Percentiles rank a stretch among this genome's conserved stretches.
phyloP scores from a whole-genome alignment of 2,329 filamentous ascomycete genomes.

The Neoscytalidium dimidiatum region DNA sequence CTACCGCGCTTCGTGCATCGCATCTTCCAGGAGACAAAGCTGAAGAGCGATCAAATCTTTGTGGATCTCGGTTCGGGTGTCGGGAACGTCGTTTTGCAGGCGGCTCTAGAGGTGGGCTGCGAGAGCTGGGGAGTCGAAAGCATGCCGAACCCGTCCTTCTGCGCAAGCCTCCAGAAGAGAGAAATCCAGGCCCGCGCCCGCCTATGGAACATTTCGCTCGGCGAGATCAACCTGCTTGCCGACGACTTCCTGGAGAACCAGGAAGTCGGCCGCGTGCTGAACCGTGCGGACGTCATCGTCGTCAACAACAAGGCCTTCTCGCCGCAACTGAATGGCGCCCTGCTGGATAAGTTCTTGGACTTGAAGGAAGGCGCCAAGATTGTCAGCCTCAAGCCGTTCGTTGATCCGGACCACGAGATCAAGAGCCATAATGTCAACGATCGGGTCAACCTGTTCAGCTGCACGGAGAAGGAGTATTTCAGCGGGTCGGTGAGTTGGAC shows the following conservation, averaged over 20 bases:
- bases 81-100: slow-evolving; percentile 92
- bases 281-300: slow-evolving; percentile 88
- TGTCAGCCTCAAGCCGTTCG: slow-evolving; percentile 89
- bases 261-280: slow-evolving; percentile 70
- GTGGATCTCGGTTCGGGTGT: slow-evolving; percentile 95
- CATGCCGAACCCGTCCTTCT: slow-evolving; percentile 85
- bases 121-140: slow-evolving; percentile 96
- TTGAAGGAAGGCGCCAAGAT: slow-evolving; percentile 88
- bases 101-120: slow-evolving; percentile 88
- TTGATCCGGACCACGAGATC: slow-evolving; percentile 77
- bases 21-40: slow-evolving; percentile 74
- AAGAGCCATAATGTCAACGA: slow-evolving; percentile 80
- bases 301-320: slow-evolving; percentile 99
- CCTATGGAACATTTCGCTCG: slow-evolving; percentile 84
- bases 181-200: slow-evolving; percentile 78
- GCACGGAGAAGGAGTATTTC: slow-evolving; percentile 71
- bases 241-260: slow-evolving; percentile 81
- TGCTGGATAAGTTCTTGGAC: slow-evolving; percentile 89
- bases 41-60: slow-evolving; percentile 84
- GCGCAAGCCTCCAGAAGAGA: slow-evolving; percentile 75
- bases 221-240: slow-evolving; percentile 74
- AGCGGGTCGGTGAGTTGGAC: slow-evolving; percentile 85
- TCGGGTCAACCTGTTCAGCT: slow-evolving; percentile 16
- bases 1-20: slow-evolving; percentile 80
- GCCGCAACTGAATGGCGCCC: slow-evolving; percentile 77